Evolutionary conservation across 2,329 filamentous ascomycete genomes (phyloP), one percentile per base, ranked within the genome.

Genomic region (Parascedosporium putredinis): DNA sequence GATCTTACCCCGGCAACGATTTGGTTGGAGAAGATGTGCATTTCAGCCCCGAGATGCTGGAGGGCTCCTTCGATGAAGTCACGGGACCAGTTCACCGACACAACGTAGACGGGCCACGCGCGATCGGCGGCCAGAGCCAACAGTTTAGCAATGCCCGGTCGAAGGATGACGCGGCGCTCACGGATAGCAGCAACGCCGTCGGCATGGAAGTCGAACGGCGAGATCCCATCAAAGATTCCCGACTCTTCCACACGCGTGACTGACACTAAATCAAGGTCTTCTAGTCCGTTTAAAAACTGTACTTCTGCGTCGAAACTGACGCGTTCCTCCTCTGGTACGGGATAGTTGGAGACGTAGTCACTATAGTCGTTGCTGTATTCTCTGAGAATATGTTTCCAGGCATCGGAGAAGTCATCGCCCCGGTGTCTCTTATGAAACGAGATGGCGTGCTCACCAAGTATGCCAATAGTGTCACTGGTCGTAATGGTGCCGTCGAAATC

Each of bases 401-500:
- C 59, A 2, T 57, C 53, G 8, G 61, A 53, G n/a, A 74, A 61
- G 36, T 69, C 53, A 52, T 34, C 60, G 59, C 25, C 50, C 56
- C 23, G 18, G 48, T 53, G 53, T 5, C 52, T 51, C 18, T 57
- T 54, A 50, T 67, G 62, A 50, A 62, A 61, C 18, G 54, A 55
- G 40, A 76, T 67, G 49, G 70, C 72, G 22, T 66, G 66, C 16
- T 64, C 55, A 43, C 69, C 73, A 4, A 81, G 67, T 36, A 67
- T 61, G 50, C 62, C 60, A 36, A 79, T 74, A 36, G 76, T 79
- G 62, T 81, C 77, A 25, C 67, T 52, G 10, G 65, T 62, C 16
- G 77, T 79, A 55, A 81, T 78, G 14, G 77, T 81, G 52, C 75
- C 74, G 60, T 81, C 77, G 59, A 81, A 81, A 57, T 81, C 77